phyloP scores from a whole-genome alignment of 2,329 filamentous ascomycete genomes.

The Apiospora sp. region DNA sequence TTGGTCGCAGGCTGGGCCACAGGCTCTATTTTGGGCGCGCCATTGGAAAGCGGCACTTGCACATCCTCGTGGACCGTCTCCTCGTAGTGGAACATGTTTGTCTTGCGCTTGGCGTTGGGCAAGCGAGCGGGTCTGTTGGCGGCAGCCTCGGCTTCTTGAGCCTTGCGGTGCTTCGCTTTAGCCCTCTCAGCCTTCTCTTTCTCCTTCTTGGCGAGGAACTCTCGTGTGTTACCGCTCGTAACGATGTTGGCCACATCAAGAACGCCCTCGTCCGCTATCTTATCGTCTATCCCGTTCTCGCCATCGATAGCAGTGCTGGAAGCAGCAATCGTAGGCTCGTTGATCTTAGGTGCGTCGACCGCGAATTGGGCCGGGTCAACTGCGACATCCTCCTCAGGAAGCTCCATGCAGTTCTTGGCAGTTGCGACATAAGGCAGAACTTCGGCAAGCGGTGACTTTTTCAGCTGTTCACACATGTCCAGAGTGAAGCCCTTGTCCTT shows the following conservation, averaged over 20 bases:
- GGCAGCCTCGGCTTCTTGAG: conserved; percentile 57
- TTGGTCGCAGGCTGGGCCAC: conserved; percentile 27
- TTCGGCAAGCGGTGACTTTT: conserved; percentile 72
- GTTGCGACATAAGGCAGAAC: conserved; percentile 65
- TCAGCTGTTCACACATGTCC: conserved; percentile 76
- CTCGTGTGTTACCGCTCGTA: conserved; percentile 80
- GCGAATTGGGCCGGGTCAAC: conserved; percentile 39
- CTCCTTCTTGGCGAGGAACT: conserved; percentile 84
- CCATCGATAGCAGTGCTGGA: conserved; percentile 42
- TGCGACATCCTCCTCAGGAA: conserved; percentile 49
- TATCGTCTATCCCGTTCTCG: conserved; percentile 47
- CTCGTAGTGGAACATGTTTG: conserved; percentile 78
- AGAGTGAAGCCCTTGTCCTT: conserved; percentile 64
- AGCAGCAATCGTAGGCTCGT: conserved; percentile 40
- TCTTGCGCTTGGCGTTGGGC: conserved; percentile 75
- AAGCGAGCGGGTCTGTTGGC: conserved; percentile 66
- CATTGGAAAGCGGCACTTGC: conserved; percentile 44
- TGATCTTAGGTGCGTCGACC: conserved; percentile 45
- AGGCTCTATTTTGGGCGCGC: conserved; percentile 31
- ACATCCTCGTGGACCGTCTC: conserved; percentile 68
- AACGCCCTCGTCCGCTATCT: conserved; percentile 71
- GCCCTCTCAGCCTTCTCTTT: conserved; percentile 76
- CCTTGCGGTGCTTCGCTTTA: conserved; percentile 67
- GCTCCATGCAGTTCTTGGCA: conserved; percentile 55
- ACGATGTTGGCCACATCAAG: conserved; percentile 87